Percentiles rank a stretch among this genome's conserved stretches.
These are phyloP conservation scores for Microbotryomycetes sp. DNA, from an alignment of 1,284 basidiomycete species.

Conservation along the genomic window DNA sequence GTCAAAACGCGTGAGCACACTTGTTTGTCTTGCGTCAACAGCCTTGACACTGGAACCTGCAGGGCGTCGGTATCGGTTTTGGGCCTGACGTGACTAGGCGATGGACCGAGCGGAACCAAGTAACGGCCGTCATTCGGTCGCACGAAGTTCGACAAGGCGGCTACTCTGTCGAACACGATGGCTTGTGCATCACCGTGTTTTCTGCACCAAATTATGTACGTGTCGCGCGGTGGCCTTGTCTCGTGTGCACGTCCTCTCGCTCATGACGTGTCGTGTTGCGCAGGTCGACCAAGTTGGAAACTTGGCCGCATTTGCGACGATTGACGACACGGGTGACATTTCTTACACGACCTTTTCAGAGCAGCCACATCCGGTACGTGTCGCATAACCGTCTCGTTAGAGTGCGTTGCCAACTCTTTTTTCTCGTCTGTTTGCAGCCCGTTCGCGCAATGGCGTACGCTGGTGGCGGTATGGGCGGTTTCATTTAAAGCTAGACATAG, in stretches of 20 bases:
- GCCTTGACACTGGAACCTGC: slow-evolving; percentile 4
- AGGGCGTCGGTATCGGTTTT: slow-evolving; percentile 93
- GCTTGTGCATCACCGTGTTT: slow-evolving; percentile 73
- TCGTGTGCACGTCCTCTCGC: background rate
- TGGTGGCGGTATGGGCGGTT: background rate
- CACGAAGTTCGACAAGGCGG: slow-evolving; percentile 85
- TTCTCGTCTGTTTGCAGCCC: background rate
- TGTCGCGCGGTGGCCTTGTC: background rate
- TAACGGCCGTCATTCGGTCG: slow-evolving; percentile 72
- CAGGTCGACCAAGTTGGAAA: slow-evolving; percentile 39
- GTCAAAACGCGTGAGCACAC: slow-evolving; percentile 70
- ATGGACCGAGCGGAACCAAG: slow-evolving; percentile 34
- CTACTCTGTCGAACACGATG: slow-evolving; percentile 82
- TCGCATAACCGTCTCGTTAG: background rate
- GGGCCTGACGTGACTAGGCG: slow-evolving; percentile 61
- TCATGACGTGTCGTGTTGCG: background rate
- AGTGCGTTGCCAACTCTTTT: background rate
- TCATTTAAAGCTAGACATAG: background rate
- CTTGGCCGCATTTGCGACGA: slow-evolving; percentile 35
- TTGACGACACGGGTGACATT: slow-evolving; percentile 35
- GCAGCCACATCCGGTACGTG: slow-evolving; percentile 30
- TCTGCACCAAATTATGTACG: slow-evolving; percentile 35
- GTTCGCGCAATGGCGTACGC: slow-evolving; percentile 34
- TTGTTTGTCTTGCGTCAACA: background rate
- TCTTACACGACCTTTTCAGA: slow-evolving; percentile 34